Conservation (phyloP, 495 filamentous ascomycete species). For the Aspergillus baeticus region DNA sequence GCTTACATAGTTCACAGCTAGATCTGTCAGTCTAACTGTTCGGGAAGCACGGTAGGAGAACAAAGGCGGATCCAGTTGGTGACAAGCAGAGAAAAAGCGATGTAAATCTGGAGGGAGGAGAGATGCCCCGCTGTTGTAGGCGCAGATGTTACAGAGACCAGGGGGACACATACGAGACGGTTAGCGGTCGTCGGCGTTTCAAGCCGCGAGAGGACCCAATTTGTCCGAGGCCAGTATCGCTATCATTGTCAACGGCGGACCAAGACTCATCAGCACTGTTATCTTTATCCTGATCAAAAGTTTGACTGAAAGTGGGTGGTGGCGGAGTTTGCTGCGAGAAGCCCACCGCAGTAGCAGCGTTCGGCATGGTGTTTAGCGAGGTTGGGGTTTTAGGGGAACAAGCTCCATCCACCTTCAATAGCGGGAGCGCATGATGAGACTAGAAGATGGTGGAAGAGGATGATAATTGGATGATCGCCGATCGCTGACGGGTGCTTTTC, state of each 20-base stretch:
- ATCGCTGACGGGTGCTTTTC: conserved; percentile 15
- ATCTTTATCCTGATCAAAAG: conserved; percentile 27
- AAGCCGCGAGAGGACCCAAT: conserved; percentile 35
- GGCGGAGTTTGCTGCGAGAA: conserved; percentile 25
- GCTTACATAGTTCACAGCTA: conserved; percentile 80
- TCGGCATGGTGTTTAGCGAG: conserved; percentile 47
- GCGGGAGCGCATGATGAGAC: conserved; percentile 13
- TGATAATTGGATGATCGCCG: conserved; percentile 6
- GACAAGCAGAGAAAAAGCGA: neutral
- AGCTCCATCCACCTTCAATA: conserved; percentile 28
- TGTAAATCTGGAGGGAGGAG: neutral
- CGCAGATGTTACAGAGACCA: neutral
- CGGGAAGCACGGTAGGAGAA: neutral
- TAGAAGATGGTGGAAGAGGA: conserved; percentile 8
- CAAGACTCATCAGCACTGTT: conserved; percentile 40
- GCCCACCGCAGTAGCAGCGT: conserved; percentile 23
- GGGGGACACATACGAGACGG: conserved; percentile 39
- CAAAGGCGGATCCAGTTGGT: neutral
- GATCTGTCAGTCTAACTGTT: conserved; percentile 21
- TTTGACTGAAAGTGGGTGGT: conserved; percentile 22
- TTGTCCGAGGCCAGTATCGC: conserved; percentile 30
- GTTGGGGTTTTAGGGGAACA: conserved; percentile 14
- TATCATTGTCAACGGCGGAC: conserved; percentile 39
- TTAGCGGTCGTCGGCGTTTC: conserved; percentile 47
- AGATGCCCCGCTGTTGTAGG: neutral